A percentile compares a stretch with the other conserved stretches of the same genome.
These are phyloP conservation scores for Ogataea chonburiensis DNA, from an alignment of 805 yeast species.

Conservation along the genomic window DNA sequence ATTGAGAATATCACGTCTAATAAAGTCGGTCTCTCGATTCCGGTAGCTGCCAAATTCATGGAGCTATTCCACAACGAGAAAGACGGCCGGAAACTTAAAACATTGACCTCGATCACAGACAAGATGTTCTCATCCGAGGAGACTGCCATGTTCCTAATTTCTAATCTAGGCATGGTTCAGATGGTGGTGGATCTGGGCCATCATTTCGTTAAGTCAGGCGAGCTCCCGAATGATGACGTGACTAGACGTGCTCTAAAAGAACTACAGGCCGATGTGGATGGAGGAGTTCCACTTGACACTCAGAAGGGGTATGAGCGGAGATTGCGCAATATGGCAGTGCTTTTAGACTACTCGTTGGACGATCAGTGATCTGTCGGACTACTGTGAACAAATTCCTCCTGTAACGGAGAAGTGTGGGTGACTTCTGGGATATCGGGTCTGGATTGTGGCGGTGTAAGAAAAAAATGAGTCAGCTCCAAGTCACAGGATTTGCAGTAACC, in stretches of 20 bases:
- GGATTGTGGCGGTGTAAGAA: conserved; percentile 5
- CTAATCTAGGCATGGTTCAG: conserved; percentile 4
- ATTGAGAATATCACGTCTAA: conserved; percentile 3
- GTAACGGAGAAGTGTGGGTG: conserved; percentile 5
- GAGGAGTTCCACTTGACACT: conserved; percentile 1
- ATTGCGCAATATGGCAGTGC: conserved; percentile 9
- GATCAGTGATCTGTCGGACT: neutral
- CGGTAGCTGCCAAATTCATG: conserved; percentile 8
- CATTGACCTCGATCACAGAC: conserved; percentile 1
- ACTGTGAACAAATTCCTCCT: conserved; percentile 1
- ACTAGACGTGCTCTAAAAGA: conserved; percentile 5
- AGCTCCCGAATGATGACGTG: conserved; percentile 7
- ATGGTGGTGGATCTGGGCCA: conserved; percentile 8
- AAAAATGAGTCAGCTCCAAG: no score
- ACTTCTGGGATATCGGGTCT: conserved; percentile 12
- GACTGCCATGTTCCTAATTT: conserved; percentile 1
- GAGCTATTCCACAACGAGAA: conserved; percentile 5
- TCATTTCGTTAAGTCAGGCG: conserved; percentile 8
- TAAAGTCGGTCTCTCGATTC: conserved; percentile 3
- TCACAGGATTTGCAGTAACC: no score
- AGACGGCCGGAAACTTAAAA: neutral
- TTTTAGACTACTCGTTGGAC: conserved; percentile 2
- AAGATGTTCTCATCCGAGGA: conserved; percentile 5
- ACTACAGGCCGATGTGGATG: conserved; percentile 2
- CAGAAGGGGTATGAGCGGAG: conserved; percentile 4